These are phyloP conservation scores for Citrus trifoliata DNA, from an alignment of 345 rosid species.

Conservation along the genomic window DNA sequence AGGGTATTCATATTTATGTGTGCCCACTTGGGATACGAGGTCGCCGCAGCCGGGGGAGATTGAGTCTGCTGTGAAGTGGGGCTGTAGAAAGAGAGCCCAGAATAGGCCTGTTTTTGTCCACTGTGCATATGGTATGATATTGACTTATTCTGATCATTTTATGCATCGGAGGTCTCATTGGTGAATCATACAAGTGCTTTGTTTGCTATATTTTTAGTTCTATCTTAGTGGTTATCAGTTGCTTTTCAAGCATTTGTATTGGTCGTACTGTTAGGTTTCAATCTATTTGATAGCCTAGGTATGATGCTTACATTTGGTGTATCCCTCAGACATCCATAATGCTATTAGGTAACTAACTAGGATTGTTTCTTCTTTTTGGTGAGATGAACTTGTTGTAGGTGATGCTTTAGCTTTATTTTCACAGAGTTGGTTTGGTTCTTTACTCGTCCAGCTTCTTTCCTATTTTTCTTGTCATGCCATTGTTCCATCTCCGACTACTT, in stretches of 20 bases:
- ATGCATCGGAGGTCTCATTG: neutral
- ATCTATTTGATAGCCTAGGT: neutral
- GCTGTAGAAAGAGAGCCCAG: conserved; percentile 57
- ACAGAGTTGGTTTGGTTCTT: neutral
- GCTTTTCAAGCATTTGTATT: neutral
- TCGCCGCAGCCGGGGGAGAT: conserved; percentile 63
- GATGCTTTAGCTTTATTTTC: neutral
- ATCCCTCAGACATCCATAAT: neutral
- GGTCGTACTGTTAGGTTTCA: neutral
- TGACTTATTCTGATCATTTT: neutral
- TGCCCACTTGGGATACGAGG: conserved; percentile 82
- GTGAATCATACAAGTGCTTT: neutral
- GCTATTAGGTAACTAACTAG: neutral
- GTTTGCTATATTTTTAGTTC: neutral
- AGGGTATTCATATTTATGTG: conserved; percentile 47
- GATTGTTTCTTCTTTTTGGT: neutral
- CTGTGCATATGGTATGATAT: conserved; percentile 65
- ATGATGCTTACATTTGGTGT: neutral
- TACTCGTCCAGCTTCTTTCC: neutral
- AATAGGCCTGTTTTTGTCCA: conserved; percentile 55
- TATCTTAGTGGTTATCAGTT: neutral
- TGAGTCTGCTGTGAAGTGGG: conserved; percentile 78
- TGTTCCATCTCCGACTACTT: neutral
- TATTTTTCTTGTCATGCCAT: neutral
- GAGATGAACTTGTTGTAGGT: neutral